phyloP scores from a whole-genome alignment of 2,329 filamentous ascomycete species.

The Coniella vitis region DNA sequence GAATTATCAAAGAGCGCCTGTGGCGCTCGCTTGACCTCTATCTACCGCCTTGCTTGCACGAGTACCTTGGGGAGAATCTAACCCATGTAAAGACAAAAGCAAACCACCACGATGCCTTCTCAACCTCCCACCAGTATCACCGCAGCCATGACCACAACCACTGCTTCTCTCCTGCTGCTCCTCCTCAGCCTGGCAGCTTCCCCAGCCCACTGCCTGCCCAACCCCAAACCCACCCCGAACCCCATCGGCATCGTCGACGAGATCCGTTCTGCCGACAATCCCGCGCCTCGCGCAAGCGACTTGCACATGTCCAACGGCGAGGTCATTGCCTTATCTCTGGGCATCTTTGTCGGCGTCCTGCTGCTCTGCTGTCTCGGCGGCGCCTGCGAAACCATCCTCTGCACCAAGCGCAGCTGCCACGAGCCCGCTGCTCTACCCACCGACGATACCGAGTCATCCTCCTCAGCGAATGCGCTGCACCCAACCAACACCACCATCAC shows the following conservation, averaged over 20 bases:
- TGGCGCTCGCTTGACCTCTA: too few relatives aligned
- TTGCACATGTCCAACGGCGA: not conserved
- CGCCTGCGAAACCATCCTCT: slow-evolving; percentile 6
- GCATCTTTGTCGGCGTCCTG: slow-evolving; percentile 3
- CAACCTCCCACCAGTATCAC: too few relatives aligned
- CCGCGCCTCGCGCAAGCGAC: not conserved
- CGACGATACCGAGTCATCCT: not conserved
- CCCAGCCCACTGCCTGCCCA: too few relatives aligned
- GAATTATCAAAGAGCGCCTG: too few relatives aligned
- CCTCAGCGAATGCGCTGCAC: not conserved
- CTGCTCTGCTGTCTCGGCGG: slow-evolving; percentile 9
- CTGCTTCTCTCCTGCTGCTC: too few relatives aligned
- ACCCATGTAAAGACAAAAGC: too few relatives aligned
- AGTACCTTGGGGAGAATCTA: too few relatives aligned
- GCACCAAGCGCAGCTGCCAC: slow-evolving; percentile 1
- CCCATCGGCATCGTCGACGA: not conserved
- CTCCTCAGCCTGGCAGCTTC: too few relatives aligned
- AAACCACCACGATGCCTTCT: too few relatives aligned
- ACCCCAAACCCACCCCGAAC: too few relatives aligned
- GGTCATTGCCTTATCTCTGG: not conserved
- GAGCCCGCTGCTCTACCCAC: not conserved
- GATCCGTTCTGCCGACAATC: not conserved
- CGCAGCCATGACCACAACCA: too few relatives aligned
- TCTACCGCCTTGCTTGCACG: too few relatives aligned
- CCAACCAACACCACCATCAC: not conserved